These are phyloP conservation scores for Trichoderma virens DNA, from an alignment of 495 filamentous ascomycete genomes.

Conservation along the genomic window DNA sequence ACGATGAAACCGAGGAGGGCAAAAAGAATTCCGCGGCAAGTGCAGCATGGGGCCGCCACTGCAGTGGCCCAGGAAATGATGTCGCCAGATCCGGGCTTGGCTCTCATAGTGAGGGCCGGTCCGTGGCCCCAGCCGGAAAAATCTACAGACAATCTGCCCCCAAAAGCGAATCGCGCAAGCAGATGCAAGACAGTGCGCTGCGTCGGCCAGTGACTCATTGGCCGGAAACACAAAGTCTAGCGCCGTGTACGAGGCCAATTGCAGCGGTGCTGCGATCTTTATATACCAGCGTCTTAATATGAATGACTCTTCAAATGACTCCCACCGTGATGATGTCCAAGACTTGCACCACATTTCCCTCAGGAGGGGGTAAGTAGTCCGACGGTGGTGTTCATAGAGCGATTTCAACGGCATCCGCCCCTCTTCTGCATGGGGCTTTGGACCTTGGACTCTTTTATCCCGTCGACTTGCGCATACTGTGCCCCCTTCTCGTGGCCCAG, in stretches of 20 bases:
- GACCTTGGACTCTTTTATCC: too few relatives aligned
- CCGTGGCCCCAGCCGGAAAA: background rate
- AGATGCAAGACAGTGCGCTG: background rate
- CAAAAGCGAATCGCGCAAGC: background rate
- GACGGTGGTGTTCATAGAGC: too few relatives aligned
- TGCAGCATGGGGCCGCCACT: too few relatives aligned
- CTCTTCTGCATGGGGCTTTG: too few relatives aligned
- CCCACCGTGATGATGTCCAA: background rate
- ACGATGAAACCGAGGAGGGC: too few relatives aligned
- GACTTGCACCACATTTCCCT: too few relatives aligned
- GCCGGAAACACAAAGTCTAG: background rate
- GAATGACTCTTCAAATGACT: background rate
- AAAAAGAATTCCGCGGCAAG: too few relatives aligned
- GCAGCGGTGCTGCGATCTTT: background rate
- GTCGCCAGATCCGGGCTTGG: background rate
- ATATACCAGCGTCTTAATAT: background rate
- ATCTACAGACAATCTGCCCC: background rate
- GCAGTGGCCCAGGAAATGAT: too few relatives aligned
- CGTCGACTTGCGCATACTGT: too few relatives aligned
- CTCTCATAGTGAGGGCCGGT: background rate
- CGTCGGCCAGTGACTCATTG: constrained; percentile 1
- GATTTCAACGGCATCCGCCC: too few relatives aligned
- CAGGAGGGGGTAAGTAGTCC: too few relatives aligned
- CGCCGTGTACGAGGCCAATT: background rate
- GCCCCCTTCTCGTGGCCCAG: too few relatives aligned